Evolutionary conservation across 306 rosid species (phyloP).

Genomic region (Rosa rugosa): DNA sequence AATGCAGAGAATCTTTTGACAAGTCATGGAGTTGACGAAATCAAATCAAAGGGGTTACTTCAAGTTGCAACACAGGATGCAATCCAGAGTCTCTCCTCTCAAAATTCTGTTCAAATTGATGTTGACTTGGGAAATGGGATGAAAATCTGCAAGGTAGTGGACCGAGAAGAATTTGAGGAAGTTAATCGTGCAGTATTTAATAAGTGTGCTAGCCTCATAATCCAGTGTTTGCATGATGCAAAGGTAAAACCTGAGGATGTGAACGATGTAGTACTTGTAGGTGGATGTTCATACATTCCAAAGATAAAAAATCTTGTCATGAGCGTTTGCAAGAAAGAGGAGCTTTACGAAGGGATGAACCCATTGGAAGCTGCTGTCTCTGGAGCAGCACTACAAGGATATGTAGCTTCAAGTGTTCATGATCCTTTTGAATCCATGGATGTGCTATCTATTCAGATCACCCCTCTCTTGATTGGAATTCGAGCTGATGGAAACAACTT

Average conservation of each 20-base stretch:
- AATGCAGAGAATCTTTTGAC: conserved; percentile 46
- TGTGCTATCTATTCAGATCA: conserved; percentile 70
- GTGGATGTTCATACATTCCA: conserved; percentile 89
- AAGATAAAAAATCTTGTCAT: conserved; percentile 53
- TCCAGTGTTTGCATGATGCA: conserved; percentile 70
- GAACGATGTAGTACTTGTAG: conserved; percentile 61
- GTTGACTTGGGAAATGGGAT: conserved; percentile 61
- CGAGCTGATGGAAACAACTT: conserved; percentile 63
- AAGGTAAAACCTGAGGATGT: conserved; percentile 57
- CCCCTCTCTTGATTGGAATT: conserved; percentile 82
- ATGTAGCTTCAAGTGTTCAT: conserved; percentile 66
- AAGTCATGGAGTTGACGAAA: conserved; percentile 49
- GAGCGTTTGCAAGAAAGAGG: conserved; percentile 36
- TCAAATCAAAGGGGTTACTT: conserved; percentile 57
- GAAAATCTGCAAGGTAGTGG: conserved; percentile 54
- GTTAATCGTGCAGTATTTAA: conserved; percentile 63
- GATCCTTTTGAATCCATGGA: conserved; percentile 84
- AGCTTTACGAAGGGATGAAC: conserved; percentile 58
- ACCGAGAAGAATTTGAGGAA: conserved; percentile 64
- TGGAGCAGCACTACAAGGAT: conserved; percentile 92
- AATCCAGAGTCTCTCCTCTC: conserved; percentile 68
- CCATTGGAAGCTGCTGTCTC: conserved; percentile 80
- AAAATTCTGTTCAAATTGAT: conserved; percentile 48
- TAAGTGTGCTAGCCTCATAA: conserved; percentile 61
- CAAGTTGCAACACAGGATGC: conserved; percentile 76